Percentiles rank a stretch among this genome's conserved stretches.
Conservation (phyloP, 2,329 filamentous ascomycete genomes). For the Colletotrichum incanum region DNA sequence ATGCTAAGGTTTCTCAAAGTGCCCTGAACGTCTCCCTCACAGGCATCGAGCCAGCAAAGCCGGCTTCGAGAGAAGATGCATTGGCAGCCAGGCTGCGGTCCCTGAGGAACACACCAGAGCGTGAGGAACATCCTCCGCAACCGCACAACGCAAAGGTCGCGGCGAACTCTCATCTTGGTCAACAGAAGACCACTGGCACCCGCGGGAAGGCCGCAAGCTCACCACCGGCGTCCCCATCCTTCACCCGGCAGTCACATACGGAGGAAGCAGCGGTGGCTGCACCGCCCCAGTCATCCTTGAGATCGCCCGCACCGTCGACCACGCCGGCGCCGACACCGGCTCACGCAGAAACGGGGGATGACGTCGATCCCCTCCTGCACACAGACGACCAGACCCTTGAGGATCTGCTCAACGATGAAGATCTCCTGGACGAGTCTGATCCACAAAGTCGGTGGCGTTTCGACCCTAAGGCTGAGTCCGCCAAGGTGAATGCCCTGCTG, state of each 20-base stretch:
- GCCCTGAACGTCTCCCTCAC: conserved; percentile 51
- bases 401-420: conserved; percentile 64
- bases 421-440: conserved; percentile 48
- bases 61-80: conserved; percentile 65
- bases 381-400: conserved; percentile 69
- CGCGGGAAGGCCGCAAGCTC: conserved; percentile 15
- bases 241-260: not conserved
- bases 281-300: conserved; percentile 22
- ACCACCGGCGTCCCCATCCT: not conserved
- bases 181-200: conserved; percentile 13
- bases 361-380: conserved; percentile 58
- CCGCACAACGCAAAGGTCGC: conserved; percentile 10
- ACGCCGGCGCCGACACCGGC: not conserved
- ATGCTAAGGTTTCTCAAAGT: conserved; percentile 41
- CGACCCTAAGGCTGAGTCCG: conserved; percentile 49
- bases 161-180: conserved; percentile 2
- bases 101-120: conserved; percentile 60
- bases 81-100: conserved; percentile 67
- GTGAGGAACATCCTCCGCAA: conserved; percentile 39
- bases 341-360: conserved; percentile 41
- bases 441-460: conserved; percentile 50
- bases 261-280: not conserved
- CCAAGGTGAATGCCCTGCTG: conserved; percentile 54
- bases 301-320: conserved; percentile 14
- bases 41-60: conserved; percentile 59